Evolutionary conservation across 495 filamentous ascomycete genomes (phyloP).

Genomic region (Ascobolus immersus): DNA sequence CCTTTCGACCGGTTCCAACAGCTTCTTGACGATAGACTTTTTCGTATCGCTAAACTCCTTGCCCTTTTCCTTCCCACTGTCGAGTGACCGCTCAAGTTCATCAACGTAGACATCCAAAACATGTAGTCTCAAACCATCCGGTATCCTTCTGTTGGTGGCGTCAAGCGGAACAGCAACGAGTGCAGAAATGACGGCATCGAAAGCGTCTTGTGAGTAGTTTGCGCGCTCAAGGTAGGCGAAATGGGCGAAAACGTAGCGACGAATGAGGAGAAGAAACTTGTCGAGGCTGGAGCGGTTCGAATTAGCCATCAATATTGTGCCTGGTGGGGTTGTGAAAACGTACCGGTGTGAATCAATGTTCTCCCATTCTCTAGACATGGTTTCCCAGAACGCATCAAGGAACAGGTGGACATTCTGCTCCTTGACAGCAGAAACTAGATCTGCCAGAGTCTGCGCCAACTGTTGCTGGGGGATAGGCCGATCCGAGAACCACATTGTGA

Average conservation of each 20-base stretch:
- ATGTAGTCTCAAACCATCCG: slow-evolving; percentile 68
- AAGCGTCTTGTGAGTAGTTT: slow-evolving; percentile 16
- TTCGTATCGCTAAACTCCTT: slow-evolving; percentile 13
- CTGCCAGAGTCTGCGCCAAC: slow-evolving; percentile 51
- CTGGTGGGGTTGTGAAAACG: not conserved
- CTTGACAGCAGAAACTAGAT: slow-evolving; percentile 39
- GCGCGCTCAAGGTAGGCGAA: slow-evolving; percentile 29
- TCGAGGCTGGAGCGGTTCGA: slow-evolving; percentile 28
- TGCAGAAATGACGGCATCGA: not conserved
- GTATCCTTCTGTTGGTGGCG: slow-evolving; percentile 26
- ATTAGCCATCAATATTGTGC: not conserved
- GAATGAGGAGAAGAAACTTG: slow-evolving; percentile 72
- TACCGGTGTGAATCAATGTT: slow-evolving; percentile 51
- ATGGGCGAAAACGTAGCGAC: slow-evolving; percentile 42
- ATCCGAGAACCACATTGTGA: slow-evolving; percentile 79
- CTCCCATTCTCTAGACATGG: slow-evolving; percentile 57
- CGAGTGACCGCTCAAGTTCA: slow-evolving; percentile 44
- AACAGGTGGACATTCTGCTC: slow-evolving; percentile 36
- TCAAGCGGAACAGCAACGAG: slow-evolving; percentile 3
- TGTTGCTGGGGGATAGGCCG: slow-evolving; percentile 66
- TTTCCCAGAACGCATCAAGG: slow-evolving; percentile 66
- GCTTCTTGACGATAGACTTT: slow-evolving; percentile 23
- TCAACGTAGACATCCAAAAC: slow-evolving; percentile 78
- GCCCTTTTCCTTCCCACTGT: slow-evolving; percentile 18
- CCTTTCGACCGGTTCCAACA: slow-evolving; percentile 35